These are phyloP conservation scores for Bruguiera sexangula DNA, from an alignment of 345 rosid species.

Conservation along the genomic window DNA sequence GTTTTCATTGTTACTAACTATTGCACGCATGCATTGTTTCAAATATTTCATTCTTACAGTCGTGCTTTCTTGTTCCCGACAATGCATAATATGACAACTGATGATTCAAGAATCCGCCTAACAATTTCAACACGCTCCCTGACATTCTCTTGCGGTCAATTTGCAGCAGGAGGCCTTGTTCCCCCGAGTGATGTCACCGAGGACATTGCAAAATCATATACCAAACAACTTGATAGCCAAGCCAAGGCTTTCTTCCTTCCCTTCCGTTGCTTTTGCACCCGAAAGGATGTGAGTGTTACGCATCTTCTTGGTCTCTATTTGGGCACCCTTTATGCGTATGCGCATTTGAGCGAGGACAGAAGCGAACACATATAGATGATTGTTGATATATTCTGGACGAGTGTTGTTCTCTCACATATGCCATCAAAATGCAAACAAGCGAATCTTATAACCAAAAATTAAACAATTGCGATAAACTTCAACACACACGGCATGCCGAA, in stretches of 20 bases:
- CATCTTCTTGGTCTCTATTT: not conserved
- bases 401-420: not conserved
- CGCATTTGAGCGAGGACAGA: not conserved
- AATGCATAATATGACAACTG: too few relatives aligned
- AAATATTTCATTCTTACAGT: too few relatives aligned
- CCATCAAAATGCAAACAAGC: too few relatives aligned
- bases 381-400: not conserved
- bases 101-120: not conserved
- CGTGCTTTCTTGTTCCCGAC: too few relatives aligned
- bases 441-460: too few relatives aligned
- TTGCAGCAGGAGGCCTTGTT: slow-evolving; percentile 43
- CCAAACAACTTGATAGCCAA: slow-evolving; percentile 32
- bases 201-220: slow-evolving; percentile 24
- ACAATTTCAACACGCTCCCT: not conserved
- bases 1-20: too few relatives aligned
- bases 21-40: too few relatives aligned
- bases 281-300: slow-evolving; percentile 56
- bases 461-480: too few relatives aligned
- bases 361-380: not conserved
- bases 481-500: too few relatives aligned
- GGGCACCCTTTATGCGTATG: not conserved
- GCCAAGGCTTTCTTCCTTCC: slow-evolving; percentile 66
- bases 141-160: not conserved
- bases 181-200: slow-evolving; percentile 26
- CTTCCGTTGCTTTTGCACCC: slow-evolving; percentile 75